Percentiles rank a stretch among this genome's conserved stretches.
phyloP scores from a whole-genome alignment of 2,329 filamentous ascomycete genomes.

The Ramularia endophylla region DNA sequence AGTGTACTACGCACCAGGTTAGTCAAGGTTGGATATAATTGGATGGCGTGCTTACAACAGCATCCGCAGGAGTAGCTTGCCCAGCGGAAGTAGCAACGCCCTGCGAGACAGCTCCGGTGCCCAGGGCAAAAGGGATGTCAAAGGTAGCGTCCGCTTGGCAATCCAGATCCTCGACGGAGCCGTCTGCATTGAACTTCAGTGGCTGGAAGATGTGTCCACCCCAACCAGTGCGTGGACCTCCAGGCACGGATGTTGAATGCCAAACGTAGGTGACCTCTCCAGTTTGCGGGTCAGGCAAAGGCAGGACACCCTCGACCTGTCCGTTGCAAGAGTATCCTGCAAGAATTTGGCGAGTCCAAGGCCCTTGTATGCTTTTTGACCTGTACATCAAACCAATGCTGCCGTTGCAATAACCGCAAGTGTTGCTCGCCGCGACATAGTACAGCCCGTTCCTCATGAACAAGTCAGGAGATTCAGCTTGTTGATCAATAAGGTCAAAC shows the following conservation, averaged over 20 bases:
- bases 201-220: constrained; percentile 23
- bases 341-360: constrained; percentile 23
- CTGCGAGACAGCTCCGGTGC: constrained; percentile 5
- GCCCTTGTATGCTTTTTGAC: constrained; percentile 16
- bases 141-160: constrained; percentile 16
- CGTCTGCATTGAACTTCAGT: constrained; percentile 15
- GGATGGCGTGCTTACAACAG: constrained; percentile 17
- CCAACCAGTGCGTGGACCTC: constrained; percentile 17
- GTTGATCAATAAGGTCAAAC: too few species aligned
- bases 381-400: too few species aligned
- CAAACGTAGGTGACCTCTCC: constrained; percentile 15
- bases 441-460: too few species aligned
- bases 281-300: constrained; percentile 11
- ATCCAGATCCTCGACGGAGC: constrained; percentile 17
- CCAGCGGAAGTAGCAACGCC: constrained; percentile 11
- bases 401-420: too few species aligned
- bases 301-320: constrained; percentile 21
- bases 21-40: too few species aligned
- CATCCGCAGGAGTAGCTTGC: constrained; percentile 14
- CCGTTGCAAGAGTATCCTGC: constrained; percentile 21
- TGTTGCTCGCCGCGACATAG: too few species aligned
- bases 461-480: too few species aligned
- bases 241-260: constrained; percentile 20
- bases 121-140: constrained; percentile 10
- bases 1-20: too few species aligned